Base-by-base conservation (phyloP, 306 rosid genomes). In the Rosa multiflora region DNA sequence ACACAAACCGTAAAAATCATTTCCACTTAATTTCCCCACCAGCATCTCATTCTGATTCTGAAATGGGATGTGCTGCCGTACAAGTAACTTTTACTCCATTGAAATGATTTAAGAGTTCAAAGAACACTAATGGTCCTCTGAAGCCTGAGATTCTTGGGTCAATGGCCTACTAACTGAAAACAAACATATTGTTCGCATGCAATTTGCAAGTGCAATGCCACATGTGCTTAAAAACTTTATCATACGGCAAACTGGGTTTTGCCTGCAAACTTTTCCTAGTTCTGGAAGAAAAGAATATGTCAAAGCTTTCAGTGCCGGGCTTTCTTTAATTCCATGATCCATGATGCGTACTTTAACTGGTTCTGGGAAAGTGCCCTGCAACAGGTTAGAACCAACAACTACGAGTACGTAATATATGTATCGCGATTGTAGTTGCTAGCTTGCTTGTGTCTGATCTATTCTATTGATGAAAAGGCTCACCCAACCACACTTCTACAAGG, bases 231-330 rank as follows among this genome's bases (percentile, higher is more conserved):
- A 42, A 32, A 69, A 23, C 15, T 32, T 0, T 32, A 5, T 21
- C 4, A 39, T 17, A 67, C 17, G 29, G 48, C 1, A 26, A 15
- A 64, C 5, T 23, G 44, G 58, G 59, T 48, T 14, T 64, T 32
- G n/a, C 69, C 69, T 35, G 43, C 69, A 32, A 32, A 64, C 69
- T 64, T 64, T 14, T 64, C 69, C 44, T 14, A 32, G 44, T 63
- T 59, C 44, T 64, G 44, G 44, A 64, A 64, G n/a, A 32, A 14
- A 35, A 32, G n/a, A 64, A 14, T 35, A 14, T 14, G 20, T 29
- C n/a, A 32, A 29, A 64, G 69, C n/a, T 64, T 26, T 29, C 7
- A 29, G 32, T 29, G 32, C 32, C 32, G 20, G 8, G 9, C 37
- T 32, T 14, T 13, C 67, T 8, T 64, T 14, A 32, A 1, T 64